These are phyloP conservation scores for Dittrichia graveolens DNA, from an alignment of 129 eudicot genomes.

Conservation along the genomic window DNA sequence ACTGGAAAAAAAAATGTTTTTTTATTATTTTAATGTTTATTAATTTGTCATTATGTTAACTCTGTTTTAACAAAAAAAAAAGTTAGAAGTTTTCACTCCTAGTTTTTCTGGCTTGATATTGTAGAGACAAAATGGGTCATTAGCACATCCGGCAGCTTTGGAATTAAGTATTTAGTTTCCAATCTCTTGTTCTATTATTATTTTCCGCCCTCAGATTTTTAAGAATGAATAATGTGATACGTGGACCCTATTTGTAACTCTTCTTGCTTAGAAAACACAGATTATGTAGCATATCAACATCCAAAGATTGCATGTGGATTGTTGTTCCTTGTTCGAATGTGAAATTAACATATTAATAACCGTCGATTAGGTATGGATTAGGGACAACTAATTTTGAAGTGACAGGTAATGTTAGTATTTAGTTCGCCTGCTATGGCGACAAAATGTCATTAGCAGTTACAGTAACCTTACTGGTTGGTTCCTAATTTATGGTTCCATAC, in stretches of 20 bases:
- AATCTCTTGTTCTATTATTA: conserved; percentile 2
- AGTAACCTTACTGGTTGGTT: conserved; percentile 16
- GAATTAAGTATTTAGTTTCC: conserved; percentile 2
- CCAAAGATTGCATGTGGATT: conserved; percentile 29
- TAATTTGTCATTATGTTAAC: neutral
- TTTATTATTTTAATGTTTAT: neutral
- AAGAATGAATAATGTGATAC: conserved; percentile 23
- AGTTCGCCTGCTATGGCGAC: conserved; percentile 20
- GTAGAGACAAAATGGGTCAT: conserved; percentile 26
- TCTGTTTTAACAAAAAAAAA: neutral
- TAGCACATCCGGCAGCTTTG: conserved; percentile 5
- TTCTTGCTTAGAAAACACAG: conserved; percentile 1
- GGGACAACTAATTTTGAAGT: neutral
- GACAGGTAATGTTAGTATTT: conserved; percentile 34
- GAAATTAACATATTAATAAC: conserved; percentile 22
- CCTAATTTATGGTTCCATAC: conserved; percentile 21
- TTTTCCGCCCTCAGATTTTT: conserved; percentile 18
- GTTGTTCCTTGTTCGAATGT: conserved; percentile 28
- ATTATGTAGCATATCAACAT: conserved; percentile 22
- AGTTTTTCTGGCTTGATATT: conserved; percentile 26
- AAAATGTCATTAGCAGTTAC: conserved; percentile 31
- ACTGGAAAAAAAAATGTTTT: too few species aligned
- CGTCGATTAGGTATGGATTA: conserved; percentile 19
- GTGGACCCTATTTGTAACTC: conserved; percentile 27
- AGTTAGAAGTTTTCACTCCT: neutral